These are phyloP conservation scores for Gymnopus androsaceus DNA, from an alignment of 1,284 basidiomycete species.

Conservation along the genomic window DNA sequence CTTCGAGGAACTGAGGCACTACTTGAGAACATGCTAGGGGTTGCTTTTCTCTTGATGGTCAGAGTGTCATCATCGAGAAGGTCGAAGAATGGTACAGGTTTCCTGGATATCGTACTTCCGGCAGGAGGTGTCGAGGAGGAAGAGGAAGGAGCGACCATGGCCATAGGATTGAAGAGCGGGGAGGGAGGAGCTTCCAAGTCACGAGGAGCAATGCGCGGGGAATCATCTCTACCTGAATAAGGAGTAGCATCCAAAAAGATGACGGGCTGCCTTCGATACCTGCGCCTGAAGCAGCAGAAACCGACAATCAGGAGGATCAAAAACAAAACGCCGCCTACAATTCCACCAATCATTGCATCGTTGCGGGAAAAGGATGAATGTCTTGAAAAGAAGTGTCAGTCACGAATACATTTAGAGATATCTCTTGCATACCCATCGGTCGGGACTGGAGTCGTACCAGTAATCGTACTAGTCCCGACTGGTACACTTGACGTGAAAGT, in stretches of 20 bases:
- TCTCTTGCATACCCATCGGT: too few relatives aligned
- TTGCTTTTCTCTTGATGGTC: constrained; percentile 9
- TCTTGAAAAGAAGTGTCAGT: too few relatives aligned
- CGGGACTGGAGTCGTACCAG: too few relatives aligned
- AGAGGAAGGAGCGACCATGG: constrained; percentile 9
- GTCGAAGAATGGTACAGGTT: constrained; percentile 3
- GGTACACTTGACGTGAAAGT: too few relatives aligned
- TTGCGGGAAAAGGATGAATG: background rate
- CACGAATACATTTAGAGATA: too few relatives aligned
- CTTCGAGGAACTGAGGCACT: background rate
- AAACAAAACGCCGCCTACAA: constrained; percentile 5
- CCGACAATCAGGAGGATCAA: background rate
- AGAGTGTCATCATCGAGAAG: background rate
- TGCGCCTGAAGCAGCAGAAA: constrained; percentile 1
- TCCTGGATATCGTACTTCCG: background rate
- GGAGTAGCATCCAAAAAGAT: background rate
- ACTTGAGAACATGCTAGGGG: background rate
- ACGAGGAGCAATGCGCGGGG: constrained; percentile 4
- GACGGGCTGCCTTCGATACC: background rate
- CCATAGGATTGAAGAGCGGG: constrained; percentile 14
- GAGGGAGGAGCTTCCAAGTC: constrained; percentile 7
- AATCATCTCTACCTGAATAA: background rate
- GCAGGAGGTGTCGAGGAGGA: background rate
- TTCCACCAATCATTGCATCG: constrained; percentile 7
- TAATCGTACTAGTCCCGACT: too few relatives aligned